phyloP scores from a whole-genome alignment of 768 basidiomycete species.

The Boletus tomentosulus region DNA sequence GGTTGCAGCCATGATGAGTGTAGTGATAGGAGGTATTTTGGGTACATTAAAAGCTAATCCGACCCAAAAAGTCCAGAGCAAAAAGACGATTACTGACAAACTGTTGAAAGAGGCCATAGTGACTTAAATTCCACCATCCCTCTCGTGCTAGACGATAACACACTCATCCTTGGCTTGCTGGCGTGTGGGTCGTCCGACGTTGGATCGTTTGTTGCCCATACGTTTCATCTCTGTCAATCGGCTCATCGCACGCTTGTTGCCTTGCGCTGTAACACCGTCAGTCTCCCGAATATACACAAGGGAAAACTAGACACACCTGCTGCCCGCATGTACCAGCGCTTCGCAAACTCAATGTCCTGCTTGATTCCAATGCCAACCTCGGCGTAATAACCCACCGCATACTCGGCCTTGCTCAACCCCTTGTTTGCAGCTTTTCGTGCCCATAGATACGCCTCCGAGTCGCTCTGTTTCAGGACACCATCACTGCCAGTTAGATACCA shows the following conservation, averaged over 20 bases:
- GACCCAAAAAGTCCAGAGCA: slow-evolving; percentile 2
- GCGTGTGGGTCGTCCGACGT: slow-evolving; percentile 81
- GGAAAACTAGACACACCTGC: slow-evolving; percentile 62
- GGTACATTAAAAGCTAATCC: not conserved
- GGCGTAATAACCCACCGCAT: slow-evolving; percentile 97
- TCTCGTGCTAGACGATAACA: slow-evolving; percentile 56
- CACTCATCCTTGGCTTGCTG: slow-evolving; percentile 94
- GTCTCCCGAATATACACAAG: not conserved
- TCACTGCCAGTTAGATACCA: slow-evolving; percentile 98
- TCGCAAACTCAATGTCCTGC: slow-evolving; percentile 92
- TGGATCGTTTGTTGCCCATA: slow-evolving; percentile 72
- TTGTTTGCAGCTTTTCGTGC: slow-evolving; percentile 95
- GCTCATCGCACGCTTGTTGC: slow-evolving; percentile 97
- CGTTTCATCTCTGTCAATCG: slow-evolving; percentile 94
- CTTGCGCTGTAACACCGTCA: slow-evolving; percentile 64
- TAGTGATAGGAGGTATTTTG: slow-evolving; percentile 14
- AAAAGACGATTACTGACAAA: not conserved
- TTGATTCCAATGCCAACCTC: slow-evolving; percentile 98
- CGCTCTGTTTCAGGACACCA: slow-evolving; percentile 94
- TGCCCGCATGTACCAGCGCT: slow-evolving; percentile 98
- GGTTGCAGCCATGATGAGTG: slow-evolving; percentile 15
- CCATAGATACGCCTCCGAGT: slow-evolving; percentile 99
- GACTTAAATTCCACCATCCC: slow-evolving; percentile 6
- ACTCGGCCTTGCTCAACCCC: slow-evolving; percentile 94
- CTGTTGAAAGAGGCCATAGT: not conserved